Conservation (phyloP, 2,329 filamentous ascomycete genomes). For the Verticillium zaregamsianum region DNA sequence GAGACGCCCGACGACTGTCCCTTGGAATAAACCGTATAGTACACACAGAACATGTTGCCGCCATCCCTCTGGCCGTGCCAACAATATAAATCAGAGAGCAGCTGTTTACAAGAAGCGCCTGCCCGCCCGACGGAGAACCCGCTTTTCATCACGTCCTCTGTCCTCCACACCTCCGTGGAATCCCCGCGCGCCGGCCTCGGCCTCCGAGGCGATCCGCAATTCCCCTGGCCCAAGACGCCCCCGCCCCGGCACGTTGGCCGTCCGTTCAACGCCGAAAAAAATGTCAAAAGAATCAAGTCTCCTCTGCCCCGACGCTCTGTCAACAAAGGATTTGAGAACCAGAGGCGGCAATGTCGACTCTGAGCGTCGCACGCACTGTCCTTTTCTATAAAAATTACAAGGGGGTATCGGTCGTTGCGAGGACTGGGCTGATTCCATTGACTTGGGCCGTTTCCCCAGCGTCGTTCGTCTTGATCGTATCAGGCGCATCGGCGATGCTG, state of each 20-base stretch:
- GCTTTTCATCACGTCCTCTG: background rate
- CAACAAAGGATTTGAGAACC: background rate
- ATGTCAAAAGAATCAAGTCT: background rate
- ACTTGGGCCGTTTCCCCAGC: constrained; percentile 5
- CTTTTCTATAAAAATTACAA: constrained; percentile 27
- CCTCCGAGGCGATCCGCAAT: background rate
- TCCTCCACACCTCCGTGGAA: background rate
- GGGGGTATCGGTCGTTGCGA: constrained; percentile 9
- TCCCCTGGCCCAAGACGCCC: constrained; percentile 1
- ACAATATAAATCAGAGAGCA: background rate
- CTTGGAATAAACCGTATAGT: background rate
- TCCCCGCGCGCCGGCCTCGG: background rate
- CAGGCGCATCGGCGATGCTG: constrained; percentile 27
- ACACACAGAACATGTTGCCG: background rate
- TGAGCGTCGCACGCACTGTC: background rate
- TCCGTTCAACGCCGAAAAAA: constrained; percentile 1
- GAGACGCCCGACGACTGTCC: background rate
- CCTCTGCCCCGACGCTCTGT: background rate
- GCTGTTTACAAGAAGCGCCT: background rate
- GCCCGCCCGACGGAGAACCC: background rate
- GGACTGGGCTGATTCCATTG: constrained; percentile 5
- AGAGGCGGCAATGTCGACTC: background rate
- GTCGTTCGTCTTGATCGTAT: constrained; percentile 23
- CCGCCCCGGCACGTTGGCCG: background rate
- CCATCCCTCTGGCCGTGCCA: background rate